phyloP scores from a whole-genome alignment of 495 filamentous ascomycete genomes.

The Penicillium alfredii region DNA sequence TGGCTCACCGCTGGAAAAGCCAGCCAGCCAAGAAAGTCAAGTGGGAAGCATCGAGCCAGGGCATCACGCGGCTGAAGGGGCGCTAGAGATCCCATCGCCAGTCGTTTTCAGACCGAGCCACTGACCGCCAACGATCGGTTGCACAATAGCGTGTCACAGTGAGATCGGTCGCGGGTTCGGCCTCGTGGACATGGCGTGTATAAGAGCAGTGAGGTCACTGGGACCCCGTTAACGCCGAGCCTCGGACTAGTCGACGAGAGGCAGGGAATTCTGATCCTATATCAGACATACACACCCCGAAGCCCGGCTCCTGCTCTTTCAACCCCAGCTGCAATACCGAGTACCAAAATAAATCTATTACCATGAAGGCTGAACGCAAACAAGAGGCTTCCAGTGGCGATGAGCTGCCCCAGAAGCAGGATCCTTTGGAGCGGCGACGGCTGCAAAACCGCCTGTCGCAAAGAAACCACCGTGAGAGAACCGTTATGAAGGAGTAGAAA shows the following conservation, averaged over 20 bases:
- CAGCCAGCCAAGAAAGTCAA: slow-evolving; percentile 7
- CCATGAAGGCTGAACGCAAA: slow-evolving; percentile 11
- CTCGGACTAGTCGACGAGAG: too few relatives aligned
- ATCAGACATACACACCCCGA: too few relatives aligned
- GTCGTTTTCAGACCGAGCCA: slow-evolving; percentile 11
- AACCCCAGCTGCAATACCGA: neutral
- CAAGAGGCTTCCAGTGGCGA: slow-evolving; percentile 6
- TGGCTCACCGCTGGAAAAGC: too few relatives aligned
- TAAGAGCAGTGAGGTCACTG: slow-evolving; percentile 2
- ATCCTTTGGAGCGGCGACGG: slow-evolving; percentile 26
- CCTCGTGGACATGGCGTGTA: slow-evolving; percentile 2
- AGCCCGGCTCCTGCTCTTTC: too few relatives aligned
- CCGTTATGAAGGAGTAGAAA: neutral
- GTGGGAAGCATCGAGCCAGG: neutral
- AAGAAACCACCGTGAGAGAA: slow-evolving; percentile 29
- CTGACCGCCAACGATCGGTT: slow-evolving; percentile 9
- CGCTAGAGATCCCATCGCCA: slow-evolving; percentile 1
- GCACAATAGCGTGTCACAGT: slow-evolving; percentile 24
- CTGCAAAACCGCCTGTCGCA: slow-evolving; percentile 35
- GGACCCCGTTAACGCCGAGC: too few relatives aligned
- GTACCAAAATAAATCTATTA: neutral
- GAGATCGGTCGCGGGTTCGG: slow-evolving; percentile 14
- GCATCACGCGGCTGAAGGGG: slow-evolving; percentile 11
- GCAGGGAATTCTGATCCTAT: too few relatives aligned
- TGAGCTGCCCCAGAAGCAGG: slow-evolving; percentile 15